Percentiles rank a stretch among this genome's conserved stretches.
These are phyloP conservation scores for Fusarium hostae DNA, from an alignment of 2,329 filamentous ascomycete species.

Conservation along the genomic window DNA sequence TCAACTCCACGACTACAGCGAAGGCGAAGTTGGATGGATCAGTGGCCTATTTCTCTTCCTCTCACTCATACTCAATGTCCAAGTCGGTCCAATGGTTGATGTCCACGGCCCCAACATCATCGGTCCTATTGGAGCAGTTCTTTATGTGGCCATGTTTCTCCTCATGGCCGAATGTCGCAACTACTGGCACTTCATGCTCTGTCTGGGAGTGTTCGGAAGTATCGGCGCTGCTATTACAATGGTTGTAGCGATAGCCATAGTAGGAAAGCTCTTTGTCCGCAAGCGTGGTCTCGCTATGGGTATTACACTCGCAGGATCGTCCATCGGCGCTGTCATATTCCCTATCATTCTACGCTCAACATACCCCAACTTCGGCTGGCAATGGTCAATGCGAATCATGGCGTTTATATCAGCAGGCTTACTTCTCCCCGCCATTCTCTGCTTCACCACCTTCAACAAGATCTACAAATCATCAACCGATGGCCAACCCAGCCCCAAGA, in stretches of 20 bases:
- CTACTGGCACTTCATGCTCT: constrained; percentile 62
- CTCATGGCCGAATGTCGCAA: constrained; percentile 57
- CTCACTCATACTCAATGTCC: constrained; percentile 57
- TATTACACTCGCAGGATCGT: constrained; percentile 41
- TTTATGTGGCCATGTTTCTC: constrained; percentile 55
- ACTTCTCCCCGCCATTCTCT: constrained; percentile 46
- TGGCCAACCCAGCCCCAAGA: constrained; percentile 22
- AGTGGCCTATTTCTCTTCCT: constrained; percentile 58
- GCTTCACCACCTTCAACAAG: constrained; percentile 48
- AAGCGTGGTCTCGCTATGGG: constrained; percentile 44
- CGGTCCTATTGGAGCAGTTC: constrained; percentile 50
- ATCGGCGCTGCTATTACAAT: constrained; percentile 54
- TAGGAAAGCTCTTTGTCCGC: constrained; percentile 47
- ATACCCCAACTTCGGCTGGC: constrained; percentile 47
- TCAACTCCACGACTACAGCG: constrained; percentile 55
- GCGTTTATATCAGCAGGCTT: constrained; percentile 46
- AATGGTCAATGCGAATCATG: constrained; percentile 50
- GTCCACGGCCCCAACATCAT: constrained; percentile 57
- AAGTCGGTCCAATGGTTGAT: constrained; percentile 61
- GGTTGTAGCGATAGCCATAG: constrained; percentile 48
- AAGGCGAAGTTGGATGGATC: constrained; percentile 62
- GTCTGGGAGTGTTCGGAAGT: constrained; percentile 56
- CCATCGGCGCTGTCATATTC: constrained; percentile 48
- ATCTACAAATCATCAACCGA: constrained; percentile 19
- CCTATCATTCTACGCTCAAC: constrained; percentile 49